phyloP scores from a whole-genome alignment of 1,139 yeast species.

The Torulaspora pretoriensis region DNA sequence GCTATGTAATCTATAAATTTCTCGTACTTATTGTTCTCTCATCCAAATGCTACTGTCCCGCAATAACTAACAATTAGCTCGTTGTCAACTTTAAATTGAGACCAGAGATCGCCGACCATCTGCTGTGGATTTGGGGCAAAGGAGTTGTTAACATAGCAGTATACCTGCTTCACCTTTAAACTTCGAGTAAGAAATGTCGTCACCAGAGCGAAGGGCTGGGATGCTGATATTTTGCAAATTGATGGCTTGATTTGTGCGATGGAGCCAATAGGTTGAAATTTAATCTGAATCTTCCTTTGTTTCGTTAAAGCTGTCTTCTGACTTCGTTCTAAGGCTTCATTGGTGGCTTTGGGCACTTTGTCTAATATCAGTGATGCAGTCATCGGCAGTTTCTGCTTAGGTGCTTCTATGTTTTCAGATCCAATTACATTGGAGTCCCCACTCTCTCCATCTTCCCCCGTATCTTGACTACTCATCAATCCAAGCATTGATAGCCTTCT shows the following conservation, averaged over 20 bases:
- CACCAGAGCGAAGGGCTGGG: constrained; percentile 31
- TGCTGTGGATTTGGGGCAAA: constrained; percentile 37
- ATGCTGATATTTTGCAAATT: constrained; percentile 28
- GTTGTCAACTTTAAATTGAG: constrained; percentile 31
- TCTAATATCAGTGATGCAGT: constrained; percentile 15
- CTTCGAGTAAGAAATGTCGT: constrained; percentile 24
- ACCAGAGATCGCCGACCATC: constrained; percentile 33
- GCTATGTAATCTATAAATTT: not conserved
- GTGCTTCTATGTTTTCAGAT: constrained; percentile 1
- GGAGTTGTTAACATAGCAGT: constrained; percentile 35
- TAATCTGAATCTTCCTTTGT: constrained; percentile 26
- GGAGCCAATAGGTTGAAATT: constrained; percentile 35
- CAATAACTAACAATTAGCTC: constrained; percentile 36
- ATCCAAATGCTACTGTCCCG: constrained; percentile 36
- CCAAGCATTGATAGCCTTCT: constrained; percentile 29
- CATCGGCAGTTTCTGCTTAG: constrained; percentile 12
- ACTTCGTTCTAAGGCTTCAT: constrained; percentile 11
- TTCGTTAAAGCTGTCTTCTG: constrained; percentile 3
- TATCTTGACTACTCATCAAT: constrained; percentile 17
- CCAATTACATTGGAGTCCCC: constrained; percentile 7
- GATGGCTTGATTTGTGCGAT: constrained; percentile 28
- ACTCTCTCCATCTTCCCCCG: constrained; percentile 5
- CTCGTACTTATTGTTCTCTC: not conserved
- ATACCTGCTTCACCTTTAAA: constrained; percentile 26
- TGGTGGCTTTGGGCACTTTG: constrained; percentile 14